These are phyloP conservation scores for Podospora anserina DNA, from an alignment of 495 filamentous ascomycete genomes.

Conservation along the genomic window DNA sequence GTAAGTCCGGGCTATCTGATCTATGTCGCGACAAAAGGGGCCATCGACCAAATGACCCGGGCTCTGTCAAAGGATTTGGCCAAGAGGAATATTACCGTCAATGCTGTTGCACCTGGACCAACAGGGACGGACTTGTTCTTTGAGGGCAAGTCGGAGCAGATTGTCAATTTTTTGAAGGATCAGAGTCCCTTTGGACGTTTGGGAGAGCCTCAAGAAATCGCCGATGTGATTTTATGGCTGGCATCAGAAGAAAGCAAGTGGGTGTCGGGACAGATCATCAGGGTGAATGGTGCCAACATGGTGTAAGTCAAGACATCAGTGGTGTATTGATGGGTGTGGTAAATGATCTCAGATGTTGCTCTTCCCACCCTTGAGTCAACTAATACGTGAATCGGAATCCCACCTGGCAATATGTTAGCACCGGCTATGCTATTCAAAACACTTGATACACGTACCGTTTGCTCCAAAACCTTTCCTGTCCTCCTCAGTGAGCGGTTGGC, in stretches of 20 bases:
- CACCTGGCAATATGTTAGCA: slow-evolving; percentile 7
- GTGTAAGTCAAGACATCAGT: slow-evolving; percentile 19
- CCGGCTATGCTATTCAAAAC: not conserved
- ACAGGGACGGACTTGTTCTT: slow-evolving; percentile 66
- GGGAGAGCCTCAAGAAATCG: slow-evolving; percentile 62
- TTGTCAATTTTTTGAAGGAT: slow-evolving; percentile 51
- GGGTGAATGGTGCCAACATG: slow-evolving; percentile 56
- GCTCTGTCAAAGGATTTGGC: slow-evolving; percentile 63
- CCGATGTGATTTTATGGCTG: slow-evolving; percentile 55
- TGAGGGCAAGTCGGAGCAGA: slow-evolving; percentile 57
- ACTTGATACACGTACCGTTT: slow-evolving; percentile 19
- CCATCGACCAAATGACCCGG: slow-evolving; percentile 67
- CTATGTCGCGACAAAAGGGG: slow-evolving; percentile 63
- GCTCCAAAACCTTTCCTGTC: slow-evolving; percentile 15
- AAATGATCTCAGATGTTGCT: not conserved
- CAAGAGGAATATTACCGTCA: slow-evolving; percentile 58
- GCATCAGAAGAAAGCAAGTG: slow-evolving; percentile 50
- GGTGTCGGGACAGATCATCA: slow-evolving; percentile 65
- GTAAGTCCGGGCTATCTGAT: slow-evolving; percentile 60
- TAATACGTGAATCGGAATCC: slow-evolving; percentile 29
- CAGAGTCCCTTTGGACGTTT: slow-evolving; percentile 55
- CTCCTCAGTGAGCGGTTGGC: slow-evolving; percentile 46
- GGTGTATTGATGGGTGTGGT: not conserved
- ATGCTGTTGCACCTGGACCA: slow-evolving; percentile 63
- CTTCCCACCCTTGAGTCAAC: too few species aligned